phyloP scores from a whole-genome alignment of 306 rosid genomes.

The Senna tora region DNA sequence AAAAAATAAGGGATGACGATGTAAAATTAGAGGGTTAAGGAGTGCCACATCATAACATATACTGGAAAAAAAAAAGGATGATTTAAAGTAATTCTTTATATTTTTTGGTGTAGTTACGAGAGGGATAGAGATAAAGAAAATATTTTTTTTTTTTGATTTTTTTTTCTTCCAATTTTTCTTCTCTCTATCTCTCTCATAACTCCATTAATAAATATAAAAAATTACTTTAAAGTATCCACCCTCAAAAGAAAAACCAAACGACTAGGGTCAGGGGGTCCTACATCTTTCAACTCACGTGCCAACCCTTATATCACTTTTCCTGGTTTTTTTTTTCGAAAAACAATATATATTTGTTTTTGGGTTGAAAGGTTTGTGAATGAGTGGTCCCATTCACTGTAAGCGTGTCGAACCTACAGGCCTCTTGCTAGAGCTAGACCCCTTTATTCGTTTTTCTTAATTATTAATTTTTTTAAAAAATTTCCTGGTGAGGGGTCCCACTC shows the following conservation, averaged over 20 bases:
- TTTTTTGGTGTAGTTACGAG: too few relatives aligned
- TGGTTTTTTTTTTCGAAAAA: too few relatives aligned
- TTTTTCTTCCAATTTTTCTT: too few relatives aligned
- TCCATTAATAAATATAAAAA: too few relatives aligned
- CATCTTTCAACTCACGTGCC: background rate
- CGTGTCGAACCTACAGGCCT: slow-evolving; percentile 35
- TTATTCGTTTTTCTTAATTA: slow-evolving; percentile 20
- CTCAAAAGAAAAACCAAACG: too few relatives aligned
- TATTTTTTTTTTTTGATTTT: too few relatives aligned
- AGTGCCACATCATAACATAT: background rate
- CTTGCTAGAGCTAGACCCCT: too few relatives aligned
- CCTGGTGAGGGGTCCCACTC: slow-evolving; percentile 29
- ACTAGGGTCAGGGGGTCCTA: background rate
- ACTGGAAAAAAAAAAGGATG: too few relatives aligned
- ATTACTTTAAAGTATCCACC: too few relatives aligned
- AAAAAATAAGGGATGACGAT: background rate
- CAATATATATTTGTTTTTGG: background rate
- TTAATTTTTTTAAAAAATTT: slow-evolving; percentile 1
- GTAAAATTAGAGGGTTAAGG: background rate
- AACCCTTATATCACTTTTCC: background rate
- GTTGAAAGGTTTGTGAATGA: background rate
- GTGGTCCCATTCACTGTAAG: slow-evolving; percentile 30
- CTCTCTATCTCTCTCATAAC: too few relatives aligned
- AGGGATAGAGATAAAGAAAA: too few relatives aligned
- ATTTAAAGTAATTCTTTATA: too few relatives aligned